Evolutionary conservation across 257 asterid genomes (phyloP).

Genomic region (Solanum sitiens): DNA sequence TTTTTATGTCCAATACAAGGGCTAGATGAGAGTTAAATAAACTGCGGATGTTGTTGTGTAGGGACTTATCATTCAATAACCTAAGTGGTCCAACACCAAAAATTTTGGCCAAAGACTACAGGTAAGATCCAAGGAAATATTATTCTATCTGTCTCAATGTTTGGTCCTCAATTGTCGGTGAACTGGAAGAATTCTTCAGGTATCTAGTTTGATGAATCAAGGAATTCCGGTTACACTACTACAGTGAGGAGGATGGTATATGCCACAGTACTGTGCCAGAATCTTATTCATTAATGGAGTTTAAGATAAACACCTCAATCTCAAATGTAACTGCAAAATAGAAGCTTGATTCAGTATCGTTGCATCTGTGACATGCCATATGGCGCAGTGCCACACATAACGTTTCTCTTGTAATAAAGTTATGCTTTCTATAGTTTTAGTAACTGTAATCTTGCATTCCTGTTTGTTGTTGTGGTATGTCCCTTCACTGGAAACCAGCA

Average conservation of each 20-base stretch:
- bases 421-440: background rate
- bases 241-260: background rate
- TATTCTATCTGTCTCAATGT: background rate
- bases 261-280: background rate
- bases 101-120: constrained; percentile 79
- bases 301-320: background rate
- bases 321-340: background rate
- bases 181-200: background rate
- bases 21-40: background rate
- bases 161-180: background rate
- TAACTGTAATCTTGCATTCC: background rate
- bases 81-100: constrained; percentile 76
- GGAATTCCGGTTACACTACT: background rate
- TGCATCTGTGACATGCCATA: background rate
- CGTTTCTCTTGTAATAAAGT: background rate
- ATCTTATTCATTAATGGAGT: background rate
- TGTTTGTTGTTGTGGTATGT: background rate
- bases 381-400: background rate
- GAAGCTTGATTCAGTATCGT: background rate
- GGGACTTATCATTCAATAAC: constrained; percentile 86
- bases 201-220: background rate
- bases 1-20: background rate
- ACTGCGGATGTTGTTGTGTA: constrained; percentile 19
- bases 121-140: constrained; percentile 27
- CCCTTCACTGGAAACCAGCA: background rate